A percentile compares a stretch with the other conserved stretches of the same genome.
Evolutionary conservation across 1,284 basidiomycete genomes (phyloP).

Genomic region (Meira miltonrushii): DNA sequence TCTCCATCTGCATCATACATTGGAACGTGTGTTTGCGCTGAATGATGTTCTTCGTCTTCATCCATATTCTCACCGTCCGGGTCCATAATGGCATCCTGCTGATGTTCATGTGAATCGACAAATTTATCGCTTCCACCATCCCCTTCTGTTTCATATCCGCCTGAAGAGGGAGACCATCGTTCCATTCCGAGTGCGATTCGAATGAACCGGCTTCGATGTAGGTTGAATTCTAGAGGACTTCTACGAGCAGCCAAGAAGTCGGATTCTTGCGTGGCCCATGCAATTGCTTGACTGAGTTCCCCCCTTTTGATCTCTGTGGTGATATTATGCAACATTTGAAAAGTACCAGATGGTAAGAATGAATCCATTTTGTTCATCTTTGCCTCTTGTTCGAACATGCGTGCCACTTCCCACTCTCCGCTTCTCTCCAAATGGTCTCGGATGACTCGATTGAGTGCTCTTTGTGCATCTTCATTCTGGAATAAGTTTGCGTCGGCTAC

Average conservation of each 20-base stretch:
- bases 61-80: constrained; percentile 32
- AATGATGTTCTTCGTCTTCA: constrained; percentile 4
- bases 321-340: constrained; percentile 20
- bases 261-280: constrained; percentile 30
- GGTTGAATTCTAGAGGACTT: constrained; percentile 35
- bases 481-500: constrained; percentile 40
- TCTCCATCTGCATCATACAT: constrained; percentile 5
- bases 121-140: constrained; percentile 10
- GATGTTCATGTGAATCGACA: constrained; percentile 6
- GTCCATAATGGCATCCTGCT: constrained; percentile 16
- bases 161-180: constrained; percentile 7
- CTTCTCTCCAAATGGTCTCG: constrained; percentile 40
- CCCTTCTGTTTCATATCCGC: constrained; percentile 12
- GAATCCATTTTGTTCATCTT: background rate
- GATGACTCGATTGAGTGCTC: constrained; percentile 33
- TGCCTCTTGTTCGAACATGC: constrained; percentile 24
- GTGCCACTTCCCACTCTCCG: constrained; percentile 31
- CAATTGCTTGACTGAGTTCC: constrained; percentile 32
- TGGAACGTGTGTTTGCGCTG: background rate
- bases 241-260: constrained; percentile 23
- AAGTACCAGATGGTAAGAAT: constrained; percentile 1
- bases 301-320: constrained; percentile 21
- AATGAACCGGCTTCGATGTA: constrained; percentile 41
- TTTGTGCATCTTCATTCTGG: constrained; percentile 20
- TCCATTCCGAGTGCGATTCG: constrained; percentile 28